Percentiles rank a stretch among this genome's conserved stretches.
phyloP scores from a whole-genome alignment of 208 protist species.

The Trypanosoma melophagium region DNA sequence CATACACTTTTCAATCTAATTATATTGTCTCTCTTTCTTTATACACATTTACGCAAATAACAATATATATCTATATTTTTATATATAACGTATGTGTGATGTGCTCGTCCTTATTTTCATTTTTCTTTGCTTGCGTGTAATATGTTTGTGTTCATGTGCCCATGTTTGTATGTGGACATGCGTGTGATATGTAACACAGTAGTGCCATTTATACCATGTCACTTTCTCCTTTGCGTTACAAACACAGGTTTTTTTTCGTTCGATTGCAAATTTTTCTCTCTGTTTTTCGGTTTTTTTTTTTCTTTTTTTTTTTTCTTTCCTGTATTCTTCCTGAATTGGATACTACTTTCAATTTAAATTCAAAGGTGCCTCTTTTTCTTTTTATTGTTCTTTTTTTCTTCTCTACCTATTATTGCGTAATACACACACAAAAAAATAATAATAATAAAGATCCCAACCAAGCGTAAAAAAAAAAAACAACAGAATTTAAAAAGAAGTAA shows the following conservation, averaged over 20 bases:
- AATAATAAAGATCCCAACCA: constrained; percentile 7
- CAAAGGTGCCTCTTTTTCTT: neutral
- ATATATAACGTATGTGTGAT: neutral
- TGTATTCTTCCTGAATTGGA: neutral
- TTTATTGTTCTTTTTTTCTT: neutral
- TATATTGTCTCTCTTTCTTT: too few species aligned
- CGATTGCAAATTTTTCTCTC: constrained; percentile 13
- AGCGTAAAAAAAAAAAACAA: constrained; percentile 33
- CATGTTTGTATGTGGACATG: too few species aligned
- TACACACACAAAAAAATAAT: constrained; percentile 26
- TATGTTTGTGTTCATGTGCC: too few species aligned
- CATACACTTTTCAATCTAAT: too few species aligned
- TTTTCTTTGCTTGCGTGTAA: constrained; percentile 8
- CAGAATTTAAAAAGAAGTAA: constrained; percentile 5
- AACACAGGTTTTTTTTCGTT: constrained; percentile 10
- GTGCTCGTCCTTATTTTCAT: constrained; percentile 24
- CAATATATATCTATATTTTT: too few species aligned
- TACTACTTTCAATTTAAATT: constrained; percentile 17
- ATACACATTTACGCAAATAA: too few species aligned
- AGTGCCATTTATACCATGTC: constrained; percentile 2
- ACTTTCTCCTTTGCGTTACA: constrained; percentile 15
- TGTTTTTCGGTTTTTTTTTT: constrained; percentile 2
- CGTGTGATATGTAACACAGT: too few species aligned
- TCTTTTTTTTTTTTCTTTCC: constrained; percentile 18
- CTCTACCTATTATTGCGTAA: neutral